These are phyloP conservation scores for Castanospermum australe DNA, from an alignment of 306 rosid species.

Conservation along the genomic window DNA sequence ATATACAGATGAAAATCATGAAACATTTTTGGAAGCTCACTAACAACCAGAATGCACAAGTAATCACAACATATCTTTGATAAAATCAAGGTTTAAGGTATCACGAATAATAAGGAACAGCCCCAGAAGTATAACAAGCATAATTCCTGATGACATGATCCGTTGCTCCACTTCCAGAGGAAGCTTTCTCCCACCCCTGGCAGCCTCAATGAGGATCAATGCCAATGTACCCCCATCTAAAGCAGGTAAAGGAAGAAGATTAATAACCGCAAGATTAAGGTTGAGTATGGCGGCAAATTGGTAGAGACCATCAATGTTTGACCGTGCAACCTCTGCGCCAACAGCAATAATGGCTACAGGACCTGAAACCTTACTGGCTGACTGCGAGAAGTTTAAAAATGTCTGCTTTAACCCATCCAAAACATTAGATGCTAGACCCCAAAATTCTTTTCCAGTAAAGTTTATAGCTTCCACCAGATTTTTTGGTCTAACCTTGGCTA, in stretches of 20 bases:
- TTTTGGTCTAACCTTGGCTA: slow-evolving; percentile 57
- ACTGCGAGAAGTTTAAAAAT: slow-evolving; percentile 73
- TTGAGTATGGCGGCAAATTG: slow-evolving; percentile 90
- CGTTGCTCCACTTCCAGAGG: slow-evolving; percentile 90
- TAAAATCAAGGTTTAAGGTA: slow-evolving; percentile 85
- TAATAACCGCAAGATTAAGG: slow-evolving; percentile 82
- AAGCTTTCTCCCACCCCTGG: slow-evolving; percentile 89
- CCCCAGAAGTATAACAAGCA: slow-evolving; percentile 78
- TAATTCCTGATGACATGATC: slow-evolving; percentile 91
- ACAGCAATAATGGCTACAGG: slow-evolving; percentile 94
- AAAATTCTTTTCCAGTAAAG: slow-evolving; percentile 70
- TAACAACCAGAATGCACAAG: slow-evolving; percentile 21
- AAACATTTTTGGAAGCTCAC: slow-evolving; percentile 24
- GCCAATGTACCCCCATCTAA: slow-evolving; percentile 92
- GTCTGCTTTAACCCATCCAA: slow-evolving; percentile 82
- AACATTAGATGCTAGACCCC: slow-evolving; percentile 72
- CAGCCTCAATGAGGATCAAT: slow-evolving; percentile 82
- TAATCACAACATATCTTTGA: slow-evolving; percentile 71
- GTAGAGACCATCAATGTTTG: slow-evolving; percentile 78
- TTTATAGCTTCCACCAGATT: slow-evolving; percentile 53
- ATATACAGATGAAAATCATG: slow-evolving; percentile 31
- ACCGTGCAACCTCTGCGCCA: slow-evolving; percentile 93
- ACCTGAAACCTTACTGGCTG: slow-evolving; percentile 92
- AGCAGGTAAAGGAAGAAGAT: slow-evolving; percentile 92
- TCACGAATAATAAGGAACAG: slow-evolving; percentile 79